Percentiles rank a stretch among this genome's conserved stretches.
phyloP scores from a whole-genome alignment of 164 flowering plant species.

The Vitis amurensis region DNA sequence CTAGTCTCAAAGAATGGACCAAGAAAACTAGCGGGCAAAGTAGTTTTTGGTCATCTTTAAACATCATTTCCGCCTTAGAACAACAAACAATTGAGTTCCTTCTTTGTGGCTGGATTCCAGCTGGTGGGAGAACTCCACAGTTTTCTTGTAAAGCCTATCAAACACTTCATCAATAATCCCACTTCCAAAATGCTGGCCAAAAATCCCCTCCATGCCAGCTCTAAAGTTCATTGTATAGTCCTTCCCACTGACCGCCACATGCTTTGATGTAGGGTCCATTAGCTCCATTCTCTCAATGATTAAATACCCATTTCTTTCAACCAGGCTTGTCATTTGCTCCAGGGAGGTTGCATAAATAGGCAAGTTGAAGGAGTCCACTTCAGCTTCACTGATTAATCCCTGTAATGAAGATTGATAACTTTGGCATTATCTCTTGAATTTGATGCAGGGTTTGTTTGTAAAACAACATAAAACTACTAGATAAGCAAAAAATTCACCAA shows the following conservation, averaged over 20 bases:
- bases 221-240: not conserved
- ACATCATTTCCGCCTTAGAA: slow-evolving; percentile 1
- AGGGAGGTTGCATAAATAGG: slow-evolving; percentile 16
- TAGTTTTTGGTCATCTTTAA: too few species aligned
- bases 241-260: not conserved
- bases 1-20: too few species aligned
- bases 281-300: slow-evolving; percentile 15
- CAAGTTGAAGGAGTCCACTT: slow-evolving; percentile 27
- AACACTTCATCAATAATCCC: slow-evolving; percentile 6
- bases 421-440: too few species aligned
- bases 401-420: not conserved
- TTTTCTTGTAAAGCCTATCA: not conserved
- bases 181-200: slow-evolving; percentile 2
- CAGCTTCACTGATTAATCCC: slow-evolving; percentile 21
- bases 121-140: not conserved
- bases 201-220: slow-evolving; percentile 1
- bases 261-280: not conserved
- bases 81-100: slow-evolving; percentile 2
- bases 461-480: too few species aligned
- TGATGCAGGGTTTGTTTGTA: too few species aligned
- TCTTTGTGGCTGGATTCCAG: not conserved
- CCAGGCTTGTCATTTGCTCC: slow-evolving; percentile 7
- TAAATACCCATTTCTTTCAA: slow-evolving; percentile 21
- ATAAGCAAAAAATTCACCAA: too few species aligned
- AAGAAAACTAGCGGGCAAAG: too few species aligned